Conservation (phyloP, 2,329 filamentous ascomycete genomes). For the Aspergillus hortae region DNA sequence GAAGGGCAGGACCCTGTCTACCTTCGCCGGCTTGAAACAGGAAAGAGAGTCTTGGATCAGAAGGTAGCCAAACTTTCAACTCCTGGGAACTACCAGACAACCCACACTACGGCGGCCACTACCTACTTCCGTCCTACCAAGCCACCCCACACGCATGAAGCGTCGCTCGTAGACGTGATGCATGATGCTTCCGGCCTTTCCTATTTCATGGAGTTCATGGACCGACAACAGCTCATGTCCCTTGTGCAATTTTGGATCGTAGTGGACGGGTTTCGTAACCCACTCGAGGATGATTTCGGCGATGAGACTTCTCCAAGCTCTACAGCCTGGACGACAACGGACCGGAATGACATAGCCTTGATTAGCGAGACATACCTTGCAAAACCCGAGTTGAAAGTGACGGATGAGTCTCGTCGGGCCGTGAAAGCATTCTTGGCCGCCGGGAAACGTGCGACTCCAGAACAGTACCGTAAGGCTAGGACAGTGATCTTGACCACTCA, state of each 20-base stretch:
- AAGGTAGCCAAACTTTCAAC: slow-evolving; percentile 77
- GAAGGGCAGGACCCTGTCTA: slow-evolving; percentile 83
- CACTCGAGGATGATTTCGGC: slow-evolving; percentile 78
- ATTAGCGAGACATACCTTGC: slow-evolving; percentile 88
- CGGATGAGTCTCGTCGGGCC: slow-evolving; percentile 63
- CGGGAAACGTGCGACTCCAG: slow-evolving; percentile 69
- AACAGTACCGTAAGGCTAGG: slow-evolving; percentile 79
- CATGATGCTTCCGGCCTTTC: slow-evolving; percentile 86
- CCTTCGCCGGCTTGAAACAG: slow-evolving; percentile 83
- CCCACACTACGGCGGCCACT: slow-evolving; percentile 27
- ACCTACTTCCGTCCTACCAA: slow-evolving; percentile 31
- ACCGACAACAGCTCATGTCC: slow-evolving; percentile 79
- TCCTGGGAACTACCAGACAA: slow-evolving; percentile 49
- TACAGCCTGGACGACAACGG: slow-evolving; percentile 73
- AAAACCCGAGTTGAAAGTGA: slow-evolving; percentile 74
- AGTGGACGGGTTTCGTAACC: slow-evolving; percentile 92
- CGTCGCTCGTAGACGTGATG: slow-evolving; percentile 78
- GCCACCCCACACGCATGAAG: slow-evolving; percentile 67
- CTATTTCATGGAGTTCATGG: slow-evolving; percentile 99
- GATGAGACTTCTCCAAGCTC: slow-evolving; percentile 64
- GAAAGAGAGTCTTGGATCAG: slow-evolving; percentile 83
- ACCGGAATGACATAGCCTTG: slow-evolving; percentile 81
- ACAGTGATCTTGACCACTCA: slow-evolving; percentile 79
- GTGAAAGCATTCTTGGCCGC: slow-evolving; percentile 77
- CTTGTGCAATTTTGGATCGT: slow-evolving; percentile 98